Evolutionary conservation across 805 yeast species (phyloP), one percentile per base, ranked within the genome.

Genomic region (Saccharomycopsis fodiens): DNA sequence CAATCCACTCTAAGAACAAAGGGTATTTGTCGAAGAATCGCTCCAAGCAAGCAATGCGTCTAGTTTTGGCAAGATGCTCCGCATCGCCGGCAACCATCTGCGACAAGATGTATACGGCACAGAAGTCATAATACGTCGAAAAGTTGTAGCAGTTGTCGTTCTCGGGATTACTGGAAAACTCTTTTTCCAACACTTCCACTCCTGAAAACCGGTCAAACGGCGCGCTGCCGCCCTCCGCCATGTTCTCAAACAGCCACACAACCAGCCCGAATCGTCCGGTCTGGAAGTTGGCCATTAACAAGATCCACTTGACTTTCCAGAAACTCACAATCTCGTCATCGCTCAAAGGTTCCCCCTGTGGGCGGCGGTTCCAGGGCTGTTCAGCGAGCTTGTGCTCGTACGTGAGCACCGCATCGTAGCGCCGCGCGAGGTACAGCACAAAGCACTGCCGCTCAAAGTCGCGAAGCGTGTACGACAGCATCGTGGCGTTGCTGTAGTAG

Each of bases 251-350:
- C 10, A 37, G 32, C 12, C 19, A 21, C 2, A 52, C 39, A 12
- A 53, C 63, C 3, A 52, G 58, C 1, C 44, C 38, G 41, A 46
- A 61, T 23, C 54, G 47, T 13, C 52, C 48, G 23, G 52, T 52
- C 13, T 58, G 44, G 38, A 61, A 61, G 12, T 55, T 39, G 2
- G 59, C 54, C 48, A 55, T 52, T 3, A 61, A 20, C 1, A 58
- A 48, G 8, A 54, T 43, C 35, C 55, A 53, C 19, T 55, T 54
- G 3, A 59, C 53, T 45, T 57, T 55, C 58, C 59, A 60, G 42
- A 51, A 59, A 2, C 61, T 48, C 8, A 40, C 32, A 5, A 56
- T 52, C 42, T 61, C 64, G 1, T 20, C 31, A 3, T 10, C 12
- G 3, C 8, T 2, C 6, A 34, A 8, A 16, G 15, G 8, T 17